Evolutionary conservation across 257 asterid species (phyloP).

Genomic region (Parsonsia alboflavescens): DNA sequence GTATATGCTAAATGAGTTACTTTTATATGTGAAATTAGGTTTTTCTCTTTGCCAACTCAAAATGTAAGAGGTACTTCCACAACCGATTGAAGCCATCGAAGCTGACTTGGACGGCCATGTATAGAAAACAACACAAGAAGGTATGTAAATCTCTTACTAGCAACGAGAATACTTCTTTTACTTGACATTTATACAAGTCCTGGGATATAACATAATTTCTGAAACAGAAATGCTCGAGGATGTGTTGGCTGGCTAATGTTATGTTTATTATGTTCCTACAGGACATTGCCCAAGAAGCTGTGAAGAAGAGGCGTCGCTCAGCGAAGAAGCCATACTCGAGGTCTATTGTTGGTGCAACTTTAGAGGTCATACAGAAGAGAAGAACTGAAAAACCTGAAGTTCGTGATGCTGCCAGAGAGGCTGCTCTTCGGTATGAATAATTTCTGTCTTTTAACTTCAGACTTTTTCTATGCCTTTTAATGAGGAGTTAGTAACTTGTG

Average conservation of each 20-base stretch:
- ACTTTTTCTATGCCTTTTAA: background rate
- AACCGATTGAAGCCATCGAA: constrained; percentile 82
- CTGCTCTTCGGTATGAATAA: constrained; percentile 61
- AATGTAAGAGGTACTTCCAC: constrained; percentile 89
- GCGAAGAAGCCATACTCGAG: constrained; percentile 84
- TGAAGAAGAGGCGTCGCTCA: constrained; percentile 77
- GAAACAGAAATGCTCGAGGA: background rate
- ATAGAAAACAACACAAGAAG: constrained; percentile 85
- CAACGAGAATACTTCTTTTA: background rate
- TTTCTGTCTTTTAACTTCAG: background rate
- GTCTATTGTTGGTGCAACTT: constrained; percentile 87
- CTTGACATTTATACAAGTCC: background rate
- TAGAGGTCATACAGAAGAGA: constrained; percentile 83
- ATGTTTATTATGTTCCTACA: background rate
- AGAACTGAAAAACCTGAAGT: constrained; percentile 84
- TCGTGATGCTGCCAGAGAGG: constrained; percentile 93
- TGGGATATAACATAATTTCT: too few relatives aligned
- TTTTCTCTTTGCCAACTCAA: constrained; percentile 70
- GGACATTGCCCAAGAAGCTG: constrained; percentile 87
- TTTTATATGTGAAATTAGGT: constrained; percentile 34
- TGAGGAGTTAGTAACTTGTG: background rate
- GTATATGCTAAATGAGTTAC: too few relatives aligned
- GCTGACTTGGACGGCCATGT: constrained; percentile 87
- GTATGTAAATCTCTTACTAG: constrained; percentile 15
- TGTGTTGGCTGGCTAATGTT: background rate